Evolutionary conservation across 768 basidiomycete species (phyloP), one percentile per base, ranked within the genome.

Genomic region (Lactifluus subvellereus): DNA sequence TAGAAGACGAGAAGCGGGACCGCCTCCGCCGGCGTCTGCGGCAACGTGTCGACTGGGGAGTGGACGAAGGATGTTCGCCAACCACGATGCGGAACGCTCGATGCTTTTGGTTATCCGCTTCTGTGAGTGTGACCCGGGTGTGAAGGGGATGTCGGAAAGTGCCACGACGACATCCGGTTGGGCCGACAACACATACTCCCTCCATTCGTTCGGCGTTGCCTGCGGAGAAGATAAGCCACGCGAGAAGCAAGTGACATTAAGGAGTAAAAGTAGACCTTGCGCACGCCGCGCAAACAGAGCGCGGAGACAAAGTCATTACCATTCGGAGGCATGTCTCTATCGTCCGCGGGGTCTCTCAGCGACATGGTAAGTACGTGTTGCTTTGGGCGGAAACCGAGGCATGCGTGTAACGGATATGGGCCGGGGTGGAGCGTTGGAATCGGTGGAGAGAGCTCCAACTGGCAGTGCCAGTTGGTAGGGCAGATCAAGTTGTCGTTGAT

Each of bases 101-200:
- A 91, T 80, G 69, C 86, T 86, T 70, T 91, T 93, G 32, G 82
- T 85, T 6, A 86, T 72, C 3, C 91, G 83, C 66, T 89, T 92
- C 69, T 94, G 91, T 4, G 90, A 91, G 64, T 84, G 80, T 0
- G 87, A 83, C 0, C 83, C 80, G 3, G 75, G 65, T 0, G 87
- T 87, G 70, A 82, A 84, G 0, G 89, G 88, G 0, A 77, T 84
- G 61, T 94, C 91, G 1, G 83, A 78, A 16, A 93, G 77, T 0
- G 90, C 84, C 54, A 89, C 77, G 13, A 89, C 82, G 16, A 92
- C 61, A 66, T 94, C 90, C 1, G 90, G 89, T 22, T 78, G 76
- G 68, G 81, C 83, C 3, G 77, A 71, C n/a, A 71, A 67, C 4
- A 77, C 78, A 61, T 87, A 84, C 0, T 73, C 68, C 11, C 77